Conservation (phyloP, 768 basidiomycete species). For the Boletus bicolor region DNA sequence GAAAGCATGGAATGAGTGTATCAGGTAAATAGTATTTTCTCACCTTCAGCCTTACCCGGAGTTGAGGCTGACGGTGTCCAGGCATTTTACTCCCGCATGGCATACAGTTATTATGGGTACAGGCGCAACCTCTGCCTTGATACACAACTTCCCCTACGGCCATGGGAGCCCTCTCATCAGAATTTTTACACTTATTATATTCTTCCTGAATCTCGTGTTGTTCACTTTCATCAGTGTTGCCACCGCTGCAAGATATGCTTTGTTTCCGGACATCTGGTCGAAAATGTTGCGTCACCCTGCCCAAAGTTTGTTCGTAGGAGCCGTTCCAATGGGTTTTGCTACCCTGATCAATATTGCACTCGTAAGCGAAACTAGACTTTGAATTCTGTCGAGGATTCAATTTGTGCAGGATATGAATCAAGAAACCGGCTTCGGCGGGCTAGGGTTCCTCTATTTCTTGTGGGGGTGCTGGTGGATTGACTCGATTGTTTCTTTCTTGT, state of each 20-base stretch:
- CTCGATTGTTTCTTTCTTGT: slow-evolving; percentile 36
- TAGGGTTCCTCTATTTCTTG: slow-evolving; percentile 37
- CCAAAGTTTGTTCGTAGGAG: slow-evolving; percentile 45
- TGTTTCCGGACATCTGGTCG: slow-evolving; percentile 43
- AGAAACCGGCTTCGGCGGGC: slow-evolving; percentile 36
- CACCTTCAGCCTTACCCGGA: neutral
- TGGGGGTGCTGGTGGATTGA: slow-evolving; percentile 56
- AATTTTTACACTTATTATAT: slow-evolving; percentile 35
- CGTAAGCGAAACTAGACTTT: slow-evolving; percentile 22
- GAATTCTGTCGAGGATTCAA: neutral
- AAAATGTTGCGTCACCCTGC: slow-evolving; percentile 45
- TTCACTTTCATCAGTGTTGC: slow-evolving; percentile 35
- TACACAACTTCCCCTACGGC: slow-evolving; percentile 44
- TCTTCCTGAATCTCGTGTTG: slow-evolving; percentile 39
- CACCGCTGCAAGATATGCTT: slow-evolving; percentile 38
- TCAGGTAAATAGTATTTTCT: slow-evolving; percentile 23
- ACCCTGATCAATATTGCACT: slow-evolving; percentile 42
- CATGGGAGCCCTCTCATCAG: slow-evolving; percentile 32
- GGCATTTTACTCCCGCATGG: slow-evolving; percentile 48
- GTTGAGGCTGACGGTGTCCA: slow-evolving; percentile 11
- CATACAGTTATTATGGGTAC: slow-evolving; percentile 49
- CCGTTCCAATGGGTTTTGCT: slow-evolving; percentile 43
- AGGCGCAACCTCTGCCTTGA: slow-evolving; percentile 38
- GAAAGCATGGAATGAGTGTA: slow-evolving; percentile 38
- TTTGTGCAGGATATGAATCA: slow-evolving; percentile 30